A percentile compares a stretch with the other conserved stretches of the same genome.
Conservation (phyloP, 1,139 yeast species). For the Lodderomyces orthopsilosis region DNA sequence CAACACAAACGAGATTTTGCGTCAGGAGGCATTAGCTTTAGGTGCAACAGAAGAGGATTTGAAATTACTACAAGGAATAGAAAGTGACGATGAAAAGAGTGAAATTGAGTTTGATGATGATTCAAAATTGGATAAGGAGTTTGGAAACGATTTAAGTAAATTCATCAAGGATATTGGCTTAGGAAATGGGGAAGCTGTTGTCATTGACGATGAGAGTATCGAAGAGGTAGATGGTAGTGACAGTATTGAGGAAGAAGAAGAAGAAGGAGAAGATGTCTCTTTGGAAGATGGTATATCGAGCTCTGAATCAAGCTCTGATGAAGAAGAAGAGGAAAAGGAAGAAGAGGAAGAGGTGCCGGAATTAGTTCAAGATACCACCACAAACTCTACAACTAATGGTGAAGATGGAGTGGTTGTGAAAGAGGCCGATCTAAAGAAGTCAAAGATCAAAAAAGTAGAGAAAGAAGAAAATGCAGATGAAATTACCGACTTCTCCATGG, state of each 20-base stretch:
- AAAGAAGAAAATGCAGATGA: slow-evolving; percentile 30
- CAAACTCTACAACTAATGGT: neutral
- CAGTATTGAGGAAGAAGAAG: slow-evolving; percentile 26
- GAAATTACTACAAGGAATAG: slow-evolving; percentile 47
- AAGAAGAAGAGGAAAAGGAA: slow-evolving; percentile 18
- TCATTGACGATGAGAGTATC: slow-evolving; percentile 31
- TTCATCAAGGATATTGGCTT: slow-evolving; percentile 74
- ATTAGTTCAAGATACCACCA: neutral
- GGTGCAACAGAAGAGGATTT: slow-evolving; percentile 73
- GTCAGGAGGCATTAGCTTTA: slow-evolving; percentile 64
- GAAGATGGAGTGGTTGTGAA: slow-evolving; percentile 18
- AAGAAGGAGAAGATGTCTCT: slow-evolving; percentile 25
- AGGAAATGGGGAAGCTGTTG: slow-evolving; percentile 35
- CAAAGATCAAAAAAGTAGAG: slow-evolving; percentile 6
- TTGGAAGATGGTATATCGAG: slow-evolving; percentile 16
- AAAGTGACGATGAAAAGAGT: slow-evolving; percentile 47
- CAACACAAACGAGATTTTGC: slow-evolving; percentile 39
- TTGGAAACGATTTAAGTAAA: slow-evolving; percentile 56
- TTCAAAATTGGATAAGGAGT: slow-evolving; percentile 40
- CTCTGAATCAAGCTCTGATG: neutral
- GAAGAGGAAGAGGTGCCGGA: slow-evolving; percentile 14
- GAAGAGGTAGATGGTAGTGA: slow-evolving; percentile 28
- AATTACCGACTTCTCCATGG: slow-evolving; percentile 52
- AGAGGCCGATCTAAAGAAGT: slow-evolving; percentile 18
- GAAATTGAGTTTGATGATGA: slow-evolving; percentile 59